Percentiles rank a stretch among this genome's conserved stretches.
These are phyloP conservation scores for Aureobasidium sp. DNA, from an alignment of 2,329 filamentous ascomycete genomes.

Conservation along the genomic window DNA sequence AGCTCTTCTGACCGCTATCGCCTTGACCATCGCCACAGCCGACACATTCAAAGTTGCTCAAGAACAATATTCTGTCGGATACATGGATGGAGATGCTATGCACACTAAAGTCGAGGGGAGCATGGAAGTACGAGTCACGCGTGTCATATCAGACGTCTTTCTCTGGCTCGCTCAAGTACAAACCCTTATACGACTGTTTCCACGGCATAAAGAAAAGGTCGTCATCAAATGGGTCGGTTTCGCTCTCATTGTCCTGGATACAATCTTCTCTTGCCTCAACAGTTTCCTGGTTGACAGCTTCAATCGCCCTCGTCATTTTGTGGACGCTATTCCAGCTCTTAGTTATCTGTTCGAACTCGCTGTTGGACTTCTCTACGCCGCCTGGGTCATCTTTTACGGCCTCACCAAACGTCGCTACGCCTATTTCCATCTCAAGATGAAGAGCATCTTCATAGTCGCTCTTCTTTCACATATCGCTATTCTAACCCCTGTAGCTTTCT, in stretches of 20 bases:
- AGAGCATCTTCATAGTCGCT: constrained; percentile 76
- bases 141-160: constrained; percentile 91
- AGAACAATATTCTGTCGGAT: constrained; percentile 68
- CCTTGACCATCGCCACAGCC: constrained; percentile 84
- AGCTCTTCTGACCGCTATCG: constrained; percentile 60
- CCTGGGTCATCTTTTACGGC: constrained; percentile 89
- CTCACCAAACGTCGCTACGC: constrained; percentile 87
- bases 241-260: constrained; percentile 81
- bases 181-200: constrained; percentile 90
- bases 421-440: constrained; percentile 85
- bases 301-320: constrained; percentile 64
- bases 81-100: constrained; percentile 68
- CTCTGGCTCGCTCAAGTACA: constrained; percentile 97
- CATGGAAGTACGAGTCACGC: constrained; percentile 78
- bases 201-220: constrained; percentile 92
- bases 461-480: constrained; percentile 72
- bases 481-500: constrained; percentile 83
- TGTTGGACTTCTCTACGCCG: constrained; percentile 78
- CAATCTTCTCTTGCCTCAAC: constrained; percentile 85
- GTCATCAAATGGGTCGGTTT: constrained; percentile 99
- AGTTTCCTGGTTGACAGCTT: constrained; percentile 61
- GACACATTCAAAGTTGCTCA: constrained; percentile 84
- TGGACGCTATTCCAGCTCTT: constrained; percentile 81
- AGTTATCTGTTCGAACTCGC: constrained; percentile 86
- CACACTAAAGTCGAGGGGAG: constrained; percentile 75